Conservation (phyloP, 106 monocot species). For the Narthecium ossifragum region DNA sequence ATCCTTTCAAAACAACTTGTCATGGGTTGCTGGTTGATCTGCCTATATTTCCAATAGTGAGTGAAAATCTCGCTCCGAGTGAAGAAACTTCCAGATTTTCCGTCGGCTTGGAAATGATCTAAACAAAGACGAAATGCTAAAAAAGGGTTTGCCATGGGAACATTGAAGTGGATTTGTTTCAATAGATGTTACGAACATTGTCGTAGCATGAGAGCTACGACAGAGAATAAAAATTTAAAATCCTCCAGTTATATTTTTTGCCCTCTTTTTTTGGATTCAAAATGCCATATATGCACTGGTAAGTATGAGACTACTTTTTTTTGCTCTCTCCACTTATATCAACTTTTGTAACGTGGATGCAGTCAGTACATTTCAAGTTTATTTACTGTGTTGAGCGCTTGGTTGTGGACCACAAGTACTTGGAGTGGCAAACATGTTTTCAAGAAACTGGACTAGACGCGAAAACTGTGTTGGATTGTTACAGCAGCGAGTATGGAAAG, state of each 20-base stretch:
- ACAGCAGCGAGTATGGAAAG: slow-evolving; percentile 44
- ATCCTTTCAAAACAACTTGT: too few relatives aligned
- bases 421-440: slow-evolving; percentile 80
- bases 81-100: too few relatives aligned
- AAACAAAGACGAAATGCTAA: too few relatives aligned
- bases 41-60: too few relatives aligned
- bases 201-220: not conserved
- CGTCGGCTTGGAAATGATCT: too few relatives aligned
- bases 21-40: too few relatives aligned
- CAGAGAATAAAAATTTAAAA: not conserved
- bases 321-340: not conserved
- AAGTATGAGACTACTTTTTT: too few relatives aligned
- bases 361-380: slow-evolving; percentile 76
- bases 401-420: slow-evolving; percentile 52
- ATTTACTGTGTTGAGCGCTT: slow-evolving; percentile 81
- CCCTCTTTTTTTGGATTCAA: too few relatives aligned
- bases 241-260: not conserved
- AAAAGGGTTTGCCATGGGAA: too few relatives aligned
- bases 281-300: too few relatives aligned
- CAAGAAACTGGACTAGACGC: slow-evolving; percentile 48
- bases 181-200: not conserved
- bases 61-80: too few relatives aligned
- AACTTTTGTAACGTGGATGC: slow-evolving; percentile 14
- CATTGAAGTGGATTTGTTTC: too few relatives aligned
- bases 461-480: slow-evolving; percentile 54